These are phyloP conservation scores for Carpinus fangiana DNA, from an alignment of 306 rosid genomes.

Conservation along the genomic window DNA sequence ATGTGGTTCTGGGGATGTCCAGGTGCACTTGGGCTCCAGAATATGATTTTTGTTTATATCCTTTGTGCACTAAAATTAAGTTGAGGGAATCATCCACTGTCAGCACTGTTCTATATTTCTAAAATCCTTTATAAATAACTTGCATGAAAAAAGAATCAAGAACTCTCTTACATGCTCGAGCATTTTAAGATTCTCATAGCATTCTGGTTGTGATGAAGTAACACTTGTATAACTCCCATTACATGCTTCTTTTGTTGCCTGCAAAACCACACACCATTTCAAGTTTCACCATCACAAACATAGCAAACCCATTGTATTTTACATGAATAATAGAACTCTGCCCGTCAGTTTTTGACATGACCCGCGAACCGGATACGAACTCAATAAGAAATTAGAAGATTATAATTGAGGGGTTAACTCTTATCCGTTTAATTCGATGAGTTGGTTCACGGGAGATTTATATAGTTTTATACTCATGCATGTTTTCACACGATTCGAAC, in stretches of 20 bases:
- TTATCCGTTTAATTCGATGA: too few species aligned
- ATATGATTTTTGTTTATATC: conserved; percentile 22
- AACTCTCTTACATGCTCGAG: conserved; percentile 12
- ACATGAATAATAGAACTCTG: neutral
- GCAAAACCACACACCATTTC: conserved; percentile 4
- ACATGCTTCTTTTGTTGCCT: conserved; percentile 27
- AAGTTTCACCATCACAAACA: neutral
- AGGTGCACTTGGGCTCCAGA: conserved; percentile 32
- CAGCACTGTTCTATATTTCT: neutral
- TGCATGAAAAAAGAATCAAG: neutral
- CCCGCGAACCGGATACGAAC: too few species aligned
- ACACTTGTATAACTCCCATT: neutral
- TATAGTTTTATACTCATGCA: too few species aligned
- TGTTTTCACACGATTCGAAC: too few species aligned
- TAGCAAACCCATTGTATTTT: neutral
- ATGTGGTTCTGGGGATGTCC: conserved; percentile 6
- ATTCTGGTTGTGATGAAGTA: conserved; percentile 6
- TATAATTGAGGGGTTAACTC: too few species aligned
- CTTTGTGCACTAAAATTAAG: conserved; percentile 10
- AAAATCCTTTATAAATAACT: neutral
- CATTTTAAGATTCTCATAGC: conserved; percentile 17
- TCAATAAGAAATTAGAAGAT: too few species aligned
- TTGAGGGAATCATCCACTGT: neutral
- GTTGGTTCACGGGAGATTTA: too few species aligned
- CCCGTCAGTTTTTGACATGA: too few species aligned